Conservation (phyloP, 2,329 filamentous ascomycete species). For the Microsporum canis region DNA sequence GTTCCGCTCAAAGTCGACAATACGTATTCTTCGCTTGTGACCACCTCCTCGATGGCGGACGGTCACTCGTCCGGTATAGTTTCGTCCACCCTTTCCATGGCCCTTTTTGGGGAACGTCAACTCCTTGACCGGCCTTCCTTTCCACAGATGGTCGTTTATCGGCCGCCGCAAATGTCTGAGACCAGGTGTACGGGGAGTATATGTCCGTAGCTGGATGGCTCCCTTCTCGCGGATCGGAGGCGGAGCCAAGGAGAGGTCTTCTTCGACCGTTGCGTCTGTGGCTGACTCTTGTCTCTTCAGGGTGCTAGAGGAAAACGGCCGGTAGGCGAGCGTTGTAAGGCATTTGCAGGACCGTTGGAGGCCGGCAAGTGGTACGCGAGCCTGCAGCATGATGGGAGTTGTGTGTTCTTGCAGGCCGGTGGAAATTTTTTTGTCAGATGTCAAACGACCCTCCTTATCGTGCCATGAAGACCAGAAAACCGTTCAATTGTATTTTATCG, state of each 20-base stretch:
- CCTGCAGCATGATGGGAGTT: constrained; percentile 48
- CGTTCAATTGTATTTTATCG: background rate
- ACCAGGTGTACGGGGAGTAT: constrained; percentile 88
- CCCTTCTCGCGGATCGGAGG: constrained; percentile 34
- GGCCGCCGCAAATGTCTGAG: constrained; percentile 81
- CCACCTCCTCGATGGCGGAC: constrained; percentile 89
- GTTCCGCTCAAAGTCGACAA: constrained; percentile 74
- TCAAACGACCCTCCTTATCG: background rate
- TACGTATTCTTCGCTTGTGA: constrained; percentile 80
- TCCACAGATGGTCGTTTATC: constrained; percentile 95
- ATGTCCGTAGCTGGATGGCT: constrained; percentile 57
- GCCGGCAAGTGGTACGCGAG: constrained; percentile 48
- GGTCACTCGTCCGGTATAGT: constrained; percentile 73
- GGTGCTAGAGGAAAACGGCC: constrained; percentile 43
- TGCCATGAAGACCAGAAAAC: background rate
- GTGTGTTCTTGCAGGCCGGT: background rate
- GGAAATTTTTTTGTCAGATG: background rate
- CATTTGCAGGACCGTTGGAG: constrained; percentile 39
- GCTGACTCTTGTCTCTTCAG: constrained; percentile 21
- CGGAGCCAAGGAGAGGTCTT: constrained; percentile 32
- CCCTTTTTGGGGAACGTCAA: constrained; percentile 90
- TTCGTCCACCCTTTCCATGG: constrained; percentile 83
- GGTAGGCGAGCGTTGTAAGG: constrained; percentile 35
- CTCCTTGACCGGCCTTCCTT: constrained; percentile 68
- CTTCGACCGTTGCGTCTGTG: constrained; percentile 9